These are phyloP conservation scores for Hortiboletus campestris DNA, from an alignment of 768 basidiomycete species.

Conservation along the genomic window DNA sequence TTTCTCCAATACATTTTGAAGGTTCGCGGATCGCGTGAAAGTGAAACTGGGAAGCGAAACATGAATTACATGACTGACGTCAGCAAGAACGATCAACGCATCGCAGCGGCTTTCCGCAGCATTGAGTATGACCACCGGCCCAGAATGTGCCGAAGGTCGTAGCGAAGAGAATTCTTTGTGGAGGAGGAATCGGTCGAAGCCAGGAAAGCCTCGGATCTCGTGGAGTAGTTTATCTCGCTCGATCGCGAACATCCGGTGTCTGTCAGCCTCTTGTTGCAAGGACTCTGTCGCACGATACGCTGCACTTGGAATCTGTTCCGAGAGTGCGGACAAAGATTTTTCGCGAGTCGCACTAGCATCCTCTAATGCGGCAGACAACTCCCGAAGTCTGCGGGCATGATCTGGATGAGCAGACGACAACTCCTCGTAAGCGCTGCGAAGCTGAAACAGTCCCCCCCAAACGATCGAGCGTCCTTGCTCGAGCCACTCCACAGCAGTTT, in stretches of 20 bases:
- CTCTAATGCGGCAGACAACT: neutral
- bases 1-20: too few relatives aligned
- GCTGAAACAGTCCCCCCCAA: neutral
- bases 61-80: too few relatives aligned
- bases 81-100: too few relatives aligned
- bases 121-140: too few relatives aligned
- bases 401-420: constrained; percentile 1
- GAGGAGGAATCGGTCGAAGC: neutral
- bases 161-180: neutral
- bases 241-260: neutral
- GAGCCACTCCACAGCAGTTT: constrained; percentile 9
- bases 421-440: constrained; percentile 3
- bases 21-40: too few relatives aligned
- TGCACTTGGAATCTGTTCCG: neutral
- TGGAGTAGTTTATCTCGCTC: neutral
- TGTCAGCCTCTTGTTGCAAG: neutral
- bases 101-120: too few relatives aligned
- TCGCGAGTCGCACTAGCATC: neutral
- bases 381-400: neutral
- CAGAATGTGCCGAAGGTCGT: too few relatives aligned
- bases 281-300: neutral
- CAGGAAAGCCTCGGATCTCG: neutral
- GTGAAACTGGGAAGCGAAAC: too few relatives aligned
- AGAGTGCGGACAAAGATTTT: neutral
- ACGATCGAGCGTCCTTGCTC: constrained; percentile 11